Evolutionary conservation across 441 rosid genomes (phyloP).

Genomic region (Capsella rubella): DNA sequence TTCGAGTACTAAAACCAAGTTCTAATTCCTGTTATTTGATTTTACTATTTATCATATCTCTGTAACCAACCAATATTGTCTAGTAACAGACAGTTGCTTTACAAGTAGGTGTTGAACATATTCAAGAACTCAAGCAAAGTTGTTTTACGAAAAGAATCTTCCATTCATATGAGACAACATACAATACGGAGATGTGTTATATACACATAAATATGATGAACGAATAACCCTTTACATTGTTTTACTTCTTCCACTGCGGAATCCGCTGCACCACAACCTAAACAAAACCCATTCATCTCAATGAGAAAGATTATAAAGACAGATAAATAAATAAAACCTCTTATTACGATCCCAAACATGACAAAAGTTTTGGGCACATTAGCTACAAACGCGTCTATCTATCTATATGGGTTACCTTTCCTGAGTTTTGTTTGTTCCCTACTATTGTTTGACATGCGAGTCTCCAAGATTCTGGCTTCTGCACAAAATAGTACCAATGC

Average conservation of each 20-base stretch:
- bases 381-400: background rate
- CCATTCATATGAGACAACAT: background rate
- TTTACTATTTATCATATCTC: background rate
- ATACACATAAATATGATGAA: conserved; percentile 8
- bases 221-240: background rate
- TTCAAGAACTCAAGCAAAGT: background rate
- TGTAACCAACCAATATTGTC: too few species aligned
- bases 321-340: background rate
- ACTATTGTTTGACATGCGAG: conserved; percentile 92
- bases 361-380: background rate
- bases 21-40: background rate
- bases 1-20: background rate
- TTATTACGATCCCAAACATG: conserved; percentile 1
- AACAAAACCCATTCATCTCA: conserved; percentile 21
- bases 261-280: conserved; percentile 86
- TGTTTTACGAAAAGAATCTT: background rate
- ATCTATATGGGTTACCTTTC: conserved; percentile 53
- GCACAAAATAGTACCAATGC: conserved; percentile 25
- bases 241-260: conserved; percentile 91
- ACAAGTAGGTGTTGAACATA: background rate
- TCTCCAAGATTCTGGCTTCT: conserved; percentile 94
- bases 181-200: conserved; percentile 26
- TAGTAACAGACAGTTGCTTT: too few species aligned
- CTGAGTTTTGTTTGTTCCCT: conserved; percentile 81
- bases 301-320: conserved; percentile 11